Evolutionary conservation across 371 early-diverging fungal genomes (phyloP), one percentile per base, ranked within the genome.

Genomic region (Sporodiniella umbellata): DNA sequence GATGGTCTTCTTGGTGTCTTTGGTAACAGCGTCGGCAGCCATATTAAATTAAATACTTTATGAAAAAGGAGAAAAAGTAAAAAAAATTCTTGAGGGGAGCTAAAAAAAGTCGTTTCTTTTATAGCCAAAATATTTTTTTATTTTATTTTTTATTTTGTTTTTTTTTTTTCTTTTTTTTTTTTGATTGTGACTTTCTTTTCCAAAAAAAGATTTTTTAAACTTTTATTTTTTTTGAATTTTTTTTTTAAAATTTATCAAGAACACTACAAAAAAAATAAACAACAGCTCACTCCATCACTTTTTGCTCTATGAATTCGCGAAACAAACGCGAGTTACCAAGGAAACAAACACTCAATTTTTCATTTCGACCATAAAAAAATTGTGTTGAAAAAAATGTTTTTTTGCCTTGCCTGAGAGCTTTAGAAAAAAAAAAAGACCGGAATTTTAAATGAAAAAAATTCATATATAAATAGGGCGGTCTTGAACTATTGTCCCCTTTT

Each of bases 1-100:
- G 23, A 26, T 44, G 26, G 51, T 33, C 60, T 60, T 60, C 51
- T 60, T 50, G 51, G 33, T 60, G 48, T 54, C 55, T 28, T 59
- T 59, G 25, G 60, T 46, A 43, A 88, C 86, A 35, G 84, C 83
- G 83, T 56, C 56, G 46, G 56, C 56, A 53, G 62, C 62, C 62
- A 62, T 48, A 25, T 48, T 35, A 48, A 39, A 48, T 23, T n/a
- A 22, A 30, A 15, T n/a, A n/a, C n/a, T 31, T 30, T 54, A 40
- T 52, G 46, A 31, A 40, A 40, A 45, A 35, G 15, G 25, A 43
- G 45, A 51, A 51, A 40, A 54, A 54, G 38, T 39, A 48, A 28
- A 53, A 19, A 48, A 47, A 52, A 56, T 12, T 33, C 23, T 8
- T 10, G 15, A 17, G 7, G 11, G 33, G n/a, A n/a, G n/a, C n/a